Percentiles rank a stretch among this genome's conserved stretches.
phyloP scores from a whole-genome alignment of 2,329 filamentous ascomycete species.

The Arachnopeziza araneosa region DNA sequence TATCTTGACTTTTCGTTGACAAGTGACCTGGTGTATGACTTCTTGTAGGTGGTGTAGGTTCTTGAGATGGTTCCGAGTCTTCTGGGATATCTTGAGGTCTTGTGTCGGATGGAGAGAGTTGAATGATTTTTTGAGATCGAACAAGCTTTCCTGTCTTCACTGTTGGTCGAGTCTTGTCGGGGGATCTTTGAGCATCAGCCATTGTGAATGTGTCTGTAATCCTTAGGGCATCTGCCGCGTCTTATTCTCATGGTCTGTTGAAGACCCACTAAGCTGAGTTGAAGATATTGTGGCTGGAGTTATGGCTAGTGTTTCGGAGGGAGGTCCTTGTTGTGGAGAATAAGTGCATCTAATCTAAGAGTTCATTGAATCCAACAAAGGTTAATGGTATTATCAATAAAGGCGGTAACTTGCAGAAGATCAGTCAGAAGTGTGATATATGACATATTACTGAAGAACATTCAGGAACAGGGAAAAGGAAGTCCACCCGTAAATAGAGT shows the following conservation, averaged over 20 bases:
- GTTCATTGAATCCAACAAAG: background rate
- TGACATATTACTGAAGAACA: background rate
- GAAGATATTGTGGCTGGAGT: slow-evolving; percentile 1
- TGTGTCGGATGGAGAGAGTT: slow-evolving; percentile 33
- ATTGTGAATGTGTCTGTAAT: slow-evolving; percentile 25
- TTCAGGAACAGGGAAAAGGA: slow-evolving; percentile 5
- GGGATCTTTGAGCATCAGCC: slow-evolving; percentile 28
- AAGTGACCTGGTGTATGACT: slow-evolving; percentile 60
- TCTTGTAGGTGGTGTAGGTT: slow-evolving; percentile 38
- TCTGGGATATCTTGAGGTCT: slow-evolving; percentile 32
- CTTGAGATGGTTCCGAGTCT: slow-evolving; percentile 33
- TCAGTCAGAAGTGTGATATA: background rate
- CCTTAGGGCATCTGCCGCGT: slow-evolving; percentile 13
- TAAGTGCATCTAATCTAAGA: background rate
- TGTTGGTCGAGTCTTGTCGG: slow-evolving; percentile 30
- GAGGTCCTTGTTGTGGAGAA: slow-evolving; percentile 1
- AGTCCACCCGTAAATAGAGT: background rate
- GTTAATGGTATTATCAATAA: background rate
- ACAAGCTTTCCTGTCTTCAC: slow-evolving; percentile 40
- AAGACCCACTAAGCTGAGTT: slow-evolving; percentile 3
- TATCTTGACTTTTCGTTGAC: slow-evolving; percentile 47
- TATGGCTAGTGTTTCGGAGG: slow-evolving; percentile 16
- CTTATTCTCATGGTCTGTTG: slow-evolving; percentile 25
- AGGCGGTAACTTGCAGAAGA: background rate
- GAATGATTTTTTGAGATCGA: slow-evolving; percentile 49